Conservation (phyloP, 169 alveolate species). For the Perkinsus chesapeaki region DNA sequence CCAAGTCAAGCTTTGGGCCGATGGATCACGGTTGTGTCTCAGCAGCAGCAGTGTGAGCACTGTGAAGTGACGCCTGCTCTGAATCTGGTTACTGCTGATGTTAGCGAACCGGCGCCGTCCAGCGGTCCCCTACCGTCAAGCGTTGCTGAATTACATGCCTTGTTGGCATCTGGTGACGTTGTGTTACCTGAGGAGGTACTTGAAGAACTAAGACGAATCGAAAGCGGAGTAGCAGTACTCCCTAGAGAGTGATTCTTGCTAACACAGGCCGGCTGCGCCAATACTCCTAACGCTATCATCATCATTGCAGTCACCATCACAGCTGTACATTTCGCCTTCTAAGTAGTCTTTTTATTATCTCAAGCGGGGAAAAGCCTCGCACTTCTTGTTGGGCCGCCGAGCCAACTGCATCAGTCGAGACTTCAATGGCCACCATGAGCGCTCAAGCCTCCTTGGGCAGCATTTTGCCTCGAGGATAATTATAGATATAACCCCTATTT, state of each 20-base stretch:
- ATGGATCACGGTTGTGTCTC: neutral
- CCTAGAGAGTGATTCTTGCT: neutral
- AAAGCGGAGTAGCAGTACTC: neutral
- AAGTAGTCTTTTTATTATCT: too few relatives aligned
- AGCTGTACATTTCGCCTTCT: too few relatives aligned
- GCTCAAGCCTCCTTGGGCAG: too few relatives aligned
- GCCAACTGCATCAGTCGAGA: too few relatives aligned
- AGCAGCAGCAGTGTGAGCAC: neutral
- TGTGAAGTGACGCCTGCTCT: neutral
- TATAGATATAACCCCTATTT: neutral
- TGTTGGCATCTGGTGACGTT: neutral
- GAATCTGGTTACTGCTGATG: neutral
- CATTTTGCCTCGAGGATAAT: neutral
- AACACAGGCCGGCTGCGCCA: too few relatives aligned
- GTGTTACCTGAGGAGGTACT: neutral
- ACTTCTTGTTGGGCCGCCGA: too few relatives aligned
- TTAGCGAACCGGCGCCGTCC: neutral
- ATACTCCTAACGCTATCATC: too few relatives aligned
- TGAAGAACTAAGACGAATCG: neutral
- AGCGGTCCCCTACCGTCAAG: neutral
- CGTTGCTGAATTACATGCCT: neutral
- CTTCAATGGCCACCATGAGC: too few relatives aligned
- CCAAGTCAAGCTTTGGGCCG: neutral
- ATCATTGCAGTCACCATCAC: too few relatives aligned
- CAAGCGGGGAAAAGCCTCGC: too few relatives aligned